Percentiles rank a stretch among this genome's conserved stretches.
phyloP scores from a whole-genome alignment of 768 basidiomycete species.

The Hydnum rufescens region DNA sequence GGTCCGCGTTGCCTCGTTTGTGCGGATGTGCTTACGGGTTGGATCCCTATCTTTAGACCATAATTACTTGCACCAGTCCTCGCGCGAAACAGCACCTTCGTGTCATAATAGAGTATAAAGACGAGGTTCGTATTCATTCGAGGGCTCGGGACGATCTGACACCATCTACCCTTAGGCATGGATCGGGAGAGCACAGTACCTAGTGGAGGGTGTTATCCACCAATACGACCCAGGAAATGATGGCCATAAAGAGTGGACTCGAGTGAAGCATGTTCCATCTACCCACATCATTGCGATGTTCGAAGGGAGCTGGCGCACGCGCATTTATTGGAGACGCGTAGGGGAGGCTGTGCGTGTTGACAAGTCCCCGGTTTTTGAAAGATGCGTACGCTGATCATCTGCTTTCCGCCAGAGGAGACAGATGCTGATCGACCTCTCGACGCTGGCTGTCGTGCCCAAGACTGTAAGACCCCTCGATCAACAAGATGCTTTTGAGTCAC shows the following conservation, averaged over 20 bases:
- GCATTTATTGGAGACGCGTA: slow-evolving; percentile 58
- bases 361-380: background rate
- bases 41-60: background rate
- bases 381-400: background rate
- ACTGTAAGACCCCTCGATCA: slow-evolving; percentile 57
- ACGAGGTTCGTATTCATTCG: slow-evolving; percentile 45
- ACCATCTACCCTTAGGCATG: slow-evolving; percentile 38
- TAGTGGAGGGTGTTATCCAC: slow-evolving; percentile 79
- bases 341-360: slow-evolving; percentile 20
- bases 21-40: slow-evolving; percentile 3
- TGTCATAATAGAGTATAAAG: slow-evolving; percentile 83
- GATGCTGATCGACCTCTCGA: slow-evolving; percentile 57
- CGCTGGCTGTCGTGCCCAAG: slow-evolving; percentile 60
- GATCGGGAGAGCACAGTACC: slow-evolving; percentile 73
- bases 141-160: background rate
- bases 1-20: background rate
- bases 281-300: slow-evolving; percentile 58
- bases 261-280: slow-evolving; percentile 73
- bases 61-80: slow-evolving; percentile 13
- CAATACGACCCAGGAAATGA: slow-evolving; percentile 36
- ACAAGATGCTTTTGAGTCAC: slow-evolving; percentile 65
- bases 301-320: slow-evolving; percentile 76
- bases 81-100: slow-evolving; percentile 48
- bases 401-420: slow-evolving; percentile 28
- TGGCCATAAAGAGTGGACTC: slow-evolving; percentile 19